These are phyloP conservation scores for Artemisia argyi DNA, from an alignment of 129 eudicot genomes.

Conservation along the genomic window DNA sequence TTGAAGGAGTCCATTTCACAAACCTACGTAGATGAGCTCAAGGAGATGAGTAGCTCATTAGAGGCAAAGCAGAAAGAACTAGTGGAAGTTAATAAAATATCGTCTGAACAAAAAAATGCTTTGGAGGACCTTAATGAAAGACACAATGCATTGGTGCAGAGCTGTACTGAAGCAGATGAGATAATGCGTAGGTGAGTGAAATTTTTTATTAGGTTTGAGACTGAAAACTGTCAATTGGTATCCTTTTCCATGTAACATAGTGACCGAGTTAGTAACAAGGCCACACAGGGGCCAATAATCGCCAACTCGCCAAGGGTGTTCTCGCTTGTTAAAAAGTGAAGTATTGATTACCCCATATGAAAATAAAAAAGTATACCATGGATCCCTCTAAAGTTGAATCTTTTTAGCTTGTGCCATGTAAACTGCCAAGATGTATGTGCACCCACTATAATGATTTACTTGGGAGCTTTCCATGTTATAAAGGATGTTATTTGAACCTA, in stretches of 20 bases:
- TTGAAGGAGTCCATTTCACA: slow-evolving; percentile 72
- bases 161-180: slow-evolving; percentile 82
- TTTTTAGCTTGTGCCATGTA: not conserved
- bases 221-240: slow-evolving; percentile 2
- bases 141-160: slow-evolving; percentile 76
- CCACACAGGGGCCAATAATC: not conserved
- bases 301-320: no score
- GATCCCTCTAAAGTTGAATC: not conserved
- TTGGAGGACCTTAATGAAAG: slow-evolving; percentile 86
- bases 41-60: slow-evolving; percentile 51
- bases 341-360: no score
- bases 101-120: slow-evolving; percentile 77
- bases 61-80: slow-evolving; percentile 78
- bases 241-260: not conserved
- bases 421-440: not conserved
- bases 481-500: slow-evolving; percentile 15
- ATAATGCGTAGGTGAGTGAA: slow-evolving; percentile 70
- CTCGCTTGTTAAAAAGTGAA: no score
- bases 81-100: slow-evolving; percentile 47
- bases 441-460: not conserved
- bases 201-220: not conserved
- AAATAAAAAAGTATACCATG: no score
- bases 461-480: not conserved
- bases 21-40: slow-evolving; percentile 54
- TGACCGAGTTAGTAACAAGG: not conserved